Evolutionary conservation across 345 rosid species (phyloP).

Genomic region (Aethionema arabicum): DNA sequence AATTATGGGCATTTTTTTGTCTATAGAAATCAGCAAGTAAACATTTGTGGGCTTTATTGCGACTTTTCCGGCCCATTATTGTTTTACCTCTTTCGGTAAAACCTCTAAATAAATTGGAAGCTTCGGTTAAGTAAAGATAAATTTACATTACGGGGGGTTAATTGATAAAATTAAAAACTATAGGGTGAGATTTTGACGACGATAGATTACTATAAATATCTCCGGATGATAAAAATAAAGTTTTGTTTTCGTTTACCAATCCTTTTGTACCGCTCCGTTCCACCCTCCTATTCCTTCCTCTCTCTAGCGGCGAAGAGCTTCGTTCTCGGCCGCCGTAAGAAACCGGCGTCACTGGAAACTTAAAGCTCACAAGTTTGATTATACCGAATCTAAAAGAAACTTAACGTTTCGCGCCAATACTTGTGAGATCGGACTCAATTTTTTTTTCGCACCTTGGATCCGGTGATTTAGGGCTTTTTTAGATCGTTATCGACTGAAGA

Average conservation of each 20-base stretch:
- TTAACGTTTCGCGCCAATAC: conserved; percentile 4
- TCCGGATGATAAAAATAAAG: conserved; percentile 9
- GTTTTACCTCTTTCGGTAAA: conserved; percentile 2
- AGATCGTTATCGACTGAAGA: conserved; percentile 28
- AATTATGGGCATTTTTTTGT: neutral
- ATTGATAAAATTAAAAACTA: conserved; percentile 26
- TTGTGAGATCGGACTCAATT: conserved; percentile 21
- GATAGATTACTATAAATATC: conserved; percentile 28
- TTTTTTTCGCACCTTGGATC: conserved; percentile 48
- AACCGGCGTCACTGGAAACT: conserved; percentile 29
- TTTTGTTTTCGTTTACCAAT: conserved; percentile 24
- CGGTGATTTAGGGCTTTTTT: conserved; percentile 35
- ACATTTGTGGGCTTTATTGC: neutral
- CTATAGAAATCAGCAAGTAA: neutral
- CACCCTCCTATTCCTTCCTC: conserved; percentile 22
- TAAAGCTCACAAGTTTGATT: conserved; percentile 15
- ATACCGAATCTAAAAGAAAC: conserved; percentile 3
- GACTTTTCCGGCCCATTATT: neutral
- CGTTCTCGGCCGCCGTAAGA: conserved; percentile 39
- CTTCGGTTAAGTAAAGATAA: neutral
- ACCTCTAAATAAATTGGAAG: neutral
- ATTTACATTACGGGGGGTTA: neutral
- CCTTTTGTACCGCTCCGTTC: conserved; percentile 34
- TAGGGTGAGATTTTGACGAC: conserved; percentile 7
- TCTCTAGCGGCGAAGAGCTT: conserved; percentile 45